A percentile compares a stretch with the other conserved stretches of the same genome.
Conservation (phyloP, 2,329 filamentous ascomycete species). For the Colletotrichum aenigma region DNA sequence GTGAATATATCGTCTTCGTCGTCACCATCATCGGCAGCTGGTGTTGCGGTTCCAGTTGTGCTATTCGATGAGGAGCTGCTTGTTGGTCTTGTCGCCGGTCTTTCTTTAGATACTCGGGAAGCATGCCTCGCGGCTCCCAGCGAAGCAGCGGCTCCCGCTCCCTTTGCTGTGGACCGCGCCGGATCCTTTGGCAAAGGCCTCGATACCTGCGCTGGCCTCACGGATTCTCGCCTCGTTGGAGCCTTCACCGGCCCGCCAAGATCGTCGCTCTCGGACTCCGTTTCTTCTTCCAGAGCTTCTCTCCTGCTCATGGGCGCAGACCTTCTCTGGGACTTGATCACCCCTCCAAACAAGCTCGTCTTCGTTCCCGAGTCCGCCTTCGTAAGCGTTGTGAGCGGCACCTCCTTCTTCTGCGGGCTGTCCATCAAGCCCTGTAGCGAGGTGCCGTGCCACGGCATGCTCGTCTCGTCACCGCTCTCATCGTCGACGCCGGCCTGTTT, state of each 20-base stretch:
- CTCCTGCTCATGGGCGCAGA: conserved; percentile 21
- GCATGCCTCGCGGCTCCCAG: not conserved
- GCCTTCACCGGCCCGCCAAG: not conserved
- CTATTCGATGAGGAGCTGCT: conserved; percentile 25
- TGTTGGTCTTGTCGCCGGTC: not conserved
- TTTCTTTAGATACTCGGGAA: not conserved
- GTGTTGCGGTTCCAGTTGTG: conserved; percentile 25
- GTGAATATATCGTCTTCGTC: conserved; percentile 15
- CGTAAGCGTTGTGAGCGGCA: conserved; percentile 27
- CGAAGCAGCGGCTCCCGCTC: not conserved
- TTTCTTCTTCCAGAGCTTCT: not conserved
- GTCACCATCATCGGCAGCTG: not conserved
- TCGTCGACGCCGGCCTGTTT: conserved; percentile 23
- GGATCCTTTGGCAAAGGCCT: not conserved
- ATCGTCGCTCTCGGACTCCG: conserved; percentile 14
- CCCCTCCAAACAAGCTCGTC: conserved; percentile 27
- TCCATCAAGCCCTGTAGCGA: conserved; percentile 49
- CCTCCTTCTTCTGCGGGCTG: conserved; percentile 36
- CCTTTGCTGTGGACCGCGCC: not conserved
- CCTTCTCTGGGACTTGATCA: not conserved
- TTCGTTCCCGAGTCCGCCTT: conserved; percentile 25
- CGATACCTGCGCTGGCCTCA: not conserved
- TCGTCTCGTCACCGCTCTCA: conserved; percentile 32
- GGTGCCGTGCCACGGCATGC: conserved; percentile 31
- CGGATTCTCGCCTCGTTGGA: not conserved